Evolutionary conservation across 2,329 filamentous ascomycete genomes (phyloP).

Genomic region (Aspergillus fijiensis): DNA sequence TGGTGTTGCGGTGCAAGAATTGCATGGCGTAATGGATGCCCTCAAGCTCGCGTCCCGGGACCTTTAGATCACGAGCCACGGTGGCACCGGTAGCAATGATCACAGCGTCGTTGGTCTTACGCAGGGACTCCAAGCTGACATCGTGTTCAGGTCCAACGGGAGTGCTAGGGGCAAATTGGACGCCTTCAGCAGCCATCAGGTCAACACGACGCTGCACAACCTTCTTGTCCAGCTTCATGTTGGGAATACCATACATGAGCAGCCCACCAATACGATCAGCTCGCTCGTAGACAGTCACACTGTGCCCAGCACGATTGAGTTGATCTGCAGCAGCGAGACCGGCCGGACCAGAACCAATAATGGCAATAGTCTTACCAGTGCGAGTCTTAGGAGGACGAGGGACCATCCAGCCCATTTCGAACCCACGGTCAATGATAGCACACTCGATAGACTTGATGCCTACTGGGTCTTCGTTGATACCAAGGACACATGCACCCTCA

Average conservation of each 20-base stretch:
- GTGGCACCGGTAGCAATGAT: slow-evolving; percentile 91
- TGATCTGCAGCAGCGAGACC: slow-evolving; percentile 90
- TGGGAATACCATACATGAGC: slow-evolving; percentile 97
- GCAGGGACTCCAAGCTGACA: slow-evolving; percentile 68
- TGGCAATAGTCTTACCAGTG: slow-evolving; percentile 81
- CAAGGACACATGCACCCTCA: slow-evolving; percentile 91
- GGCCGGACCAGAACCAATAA: slow-evolving; percentile 89
- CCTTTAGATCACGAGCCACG: slow-evolving; percentile 87
- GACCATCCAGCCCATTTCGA: slow-evolving; percentile 98
- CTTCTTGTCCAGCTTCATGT: slow-evolving; percentile 99
- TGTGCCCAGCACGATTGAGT: slow-evolving; percentile 87
- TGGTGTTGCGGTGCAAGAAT: slow-evolving; percentile 96
- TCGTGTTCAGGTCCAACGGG: slow-evolving; percentile 73
- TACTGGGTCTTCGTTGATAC: slow-evolving; percentile 95
- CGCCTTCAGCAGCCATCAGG: slow-evolving; percentile 87
- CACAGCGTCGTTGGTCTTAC: slow-evolving; percentile 74
- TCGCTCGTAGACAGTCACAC: slow-evolving; percentile 87
- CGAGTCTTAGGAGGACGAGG: slow-evolving; percentile 74
- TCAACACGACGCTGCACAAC: slow-evolving; percentile 93
- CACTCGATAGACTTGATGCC: slow-evolving; percentile 99
- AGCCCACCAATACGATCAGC: slow-evolving; percentile 86
- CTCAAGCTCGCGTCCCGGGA: slow-evolving; percentile 81
- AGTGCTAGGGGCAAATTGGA: slow-evolving; percentile 76
- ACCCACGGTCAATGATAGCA: slow-evolving; percentile 94
- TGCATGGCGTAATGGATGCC: slow-evolving; percentile 97